Evolutionary conservation across 1,139 yeast genomes (phyloP), one percentile per base, ranked within the genome.

Genomic region (Sugiyamaella pinicola): DNA sequence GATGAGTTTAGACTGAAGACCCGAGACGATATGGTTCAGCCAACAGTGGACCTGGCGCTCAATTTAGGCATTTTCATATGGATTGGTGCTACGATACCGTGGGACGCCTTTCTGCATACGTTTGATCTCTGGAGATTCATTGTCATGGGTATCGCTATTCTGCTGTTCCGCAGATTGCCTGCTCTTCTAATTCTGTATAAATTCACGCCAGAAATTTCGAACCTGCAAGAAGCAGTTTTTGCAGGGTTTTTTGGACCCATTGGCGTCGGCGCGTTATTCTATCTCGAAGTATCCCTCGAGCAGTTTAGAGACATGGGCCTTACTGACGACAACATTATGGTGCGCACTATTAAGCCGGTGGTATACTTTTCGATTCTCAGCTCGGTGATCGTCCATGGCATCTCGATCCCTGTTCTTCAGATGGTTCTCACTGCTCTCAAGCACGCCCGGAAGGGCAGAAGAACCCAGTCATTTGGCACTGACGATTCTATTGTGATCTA

Each of bases 171-270:
- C 51, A 62, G 76, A 42, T 61, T 73, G 4, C 75, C 75, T 1
- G 65, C 67, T 1, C 62, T 73, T n/a, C 49, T 74, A 5, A 51
- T 63, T 12, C 57, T 71, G 13, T 69, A 69, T 58, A 67, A 64
- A 33, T 52, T 69, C 31, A 70, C 72, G 1, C 76, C 77, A 2
- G 71, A 69, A 38, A 60, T 75, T n/a, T 60, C 63, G 5, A 62
- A 61, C n/a, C 64, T 72, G 64, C 64, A 64, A 49, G 78, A 75
- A 55, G 77, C 78, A 0, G 38, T 69, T 1, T 74, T 74, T 54
- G 65, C 69, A 5, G 78, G 78, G 7, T 74, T 68, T 63, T 75
- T 75, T 59, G 79, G 79, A 1, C 78, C 79, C 1, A 71, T 75
- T 52, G 79, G 78, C 4, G 76, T 74, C n/a, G 78, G 78, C 10